Evolutionary conservation across 768 basidiomycete genomes (phyloP), one percentile per base, ranked within the genome.

Genomic region (Russula foetens): DNA sequence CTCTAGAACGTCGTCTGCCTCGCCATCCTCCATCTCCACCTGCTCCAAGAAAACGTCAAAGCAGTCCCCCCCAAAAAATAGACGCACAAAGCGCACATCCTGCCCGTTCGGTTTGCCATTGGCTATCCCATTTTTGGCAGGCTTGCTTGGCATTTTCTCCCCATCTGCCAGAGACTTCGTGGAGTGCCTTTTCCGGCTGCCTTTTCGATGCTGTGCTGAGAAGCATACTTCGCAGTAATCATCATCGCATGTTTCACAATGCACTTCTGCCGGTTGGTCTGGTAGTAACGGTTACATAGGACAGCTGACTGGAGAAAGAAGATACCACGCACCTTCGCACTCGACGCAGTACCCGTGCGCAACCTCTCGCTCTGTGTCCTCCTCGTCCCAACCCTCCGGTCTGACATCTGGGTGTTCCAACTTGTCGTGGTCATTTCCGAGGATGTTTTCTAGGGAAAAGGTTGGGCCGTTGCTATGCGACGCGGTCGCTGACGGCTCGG

Each of bases 181-280:
- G 7, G 72, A 68, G 69, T 92, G 91, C 39, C 70, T 71, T 71
- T 85, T 90, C 51, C 91, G 79, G 2, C 84, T 78, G 8, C 91
- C 91, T 67, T 92, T 93, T 49, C 90, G 76, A 71, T 93, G 91
- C 68, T 89, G 89, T 0, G 90, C 81, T 11, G 86, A 81, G 70
- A 87, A 93, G 76, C 91, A 93, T 24, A 93, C 91, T 69, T 91
- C 86, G 62, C 91, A 92, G 68, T 84, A 92, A 21, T 77, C 71
- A 69, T 92, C 91, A 3, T 68, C 74, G 69, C 91, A 93, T 12
- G 80, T 78, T 68, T 86, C 83, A 68, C 91, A 93, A 53, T 76
- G 71, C 23, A 92, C 67, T 68, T 89, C 81, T 5, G 89, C 88
- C 57, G 91, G 90, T 70, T 93, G 91, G 75, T 93, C 91, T 93